Base-by-base conservation (phyloP, 1,139 yeast genomes). In the Taiozyma sp. region DNA sequence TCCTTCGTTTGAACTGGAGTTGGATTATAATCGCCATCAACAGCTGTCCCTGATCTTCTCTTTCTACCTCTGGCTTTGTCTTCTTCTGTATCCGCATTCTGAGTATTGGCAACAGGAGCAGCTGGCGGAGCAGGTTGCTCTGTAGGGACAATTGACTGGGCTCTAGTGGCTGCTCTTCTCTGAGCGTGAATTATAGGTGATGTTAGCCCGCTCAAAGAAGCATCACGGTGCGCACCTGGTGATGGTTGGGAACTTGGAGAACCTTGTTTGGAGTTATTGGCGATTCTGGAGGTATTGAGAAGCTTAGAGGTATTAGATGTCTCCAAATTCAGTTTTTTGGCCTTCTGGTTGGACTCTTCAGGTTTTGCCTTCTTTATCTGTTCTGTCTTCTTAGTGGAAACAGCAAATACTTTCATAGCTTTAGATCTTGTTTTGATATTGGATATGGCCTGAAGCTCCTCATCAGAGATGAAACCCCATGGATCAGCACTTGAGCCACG, bases 391-490 rank as follows among this genome's bases (percentile, higher is more conserved):
- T 41, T 34, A 22, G 19, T 27, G 9, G n/a, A 14, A 7, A 29
- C 14, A 30, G 32, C 34, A 16, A 57, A 36, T 9, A 48, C 48
- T 36, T 57, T 57, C 57, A 57, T 53, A 4, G 55, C 45, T 44
- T 56, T 58, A 2, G 56, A 36, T 29, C 40, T 51, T 9, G 4
- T 44, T 44, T 16, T 50, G 16, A 8, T 24, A 28, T 30, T 42
- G 36, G 9, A 22, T n/a, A 12, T 41, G 38, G 19, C 24, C 24
- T 5, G 24, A 4, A 19, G 22, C 22, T 39, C 36, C 40, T 47
- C 54, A 45, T 50, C 53, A 2, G 54, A 51, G 16, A 55, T 57
- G 38, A 61, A 52, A 42, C 57, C 62, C 64, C 64, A 61, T 34
- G 58, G 51, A 47, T 61, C 64, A 13, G 36, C 39, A 4, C 41